Base-by-base conservation (phyloP, 768 basidiomycete species). In the Termitomyces sp. region DNA sequence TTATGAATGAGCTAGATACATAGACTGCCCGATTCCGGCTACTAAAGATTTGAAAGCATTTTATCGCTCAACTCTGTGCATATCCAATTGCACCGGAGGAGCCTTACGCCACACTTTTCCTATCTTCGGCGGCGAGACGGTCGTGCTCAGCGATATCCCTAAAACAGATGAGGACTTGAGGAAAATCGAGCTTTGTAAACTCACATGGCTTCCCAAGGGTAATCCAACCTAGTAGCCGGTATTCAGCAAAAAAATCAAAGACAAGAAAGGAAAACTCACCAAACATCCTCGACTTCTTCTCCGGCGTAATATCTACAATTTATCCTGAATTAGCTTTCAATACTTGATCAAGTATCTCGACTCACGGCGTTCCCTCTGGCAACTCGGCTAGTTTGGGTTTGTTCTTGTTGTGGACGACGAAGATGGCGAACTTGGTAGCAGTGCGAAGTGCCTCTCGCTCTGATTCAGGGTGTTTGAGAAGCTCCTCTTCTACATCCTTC, bases 381-480 rank as follows among this genome's bases (percentile, higher is more conserved):
- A 99, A 74, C 45, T 83, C 73, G 27, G 85, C 95, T 36, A 86
- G 69, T 76, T 99, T 99, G 33, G 79, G 76, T 75, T 98, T 98
- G 60, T 86, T 78, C 76, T 98, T 98, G 78, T 95, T 93, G 74
- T 95, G 91, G 26, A 95, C 92, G 47, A 98, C 96, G 67, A 98
- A 99, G 62, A 98, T 78, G 1, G 84, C 95, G 59, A 99, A 93
- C 69, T 89, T 79, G 27, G 96, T 95, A 4, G 79, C 76, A 8
- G 73, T 70, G 59, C 83, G 81, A 20, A 86, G 74, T 1, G 81
- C 82, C n/a, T 88, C 84, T 51, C 88, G 87, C 63, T 95, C 87
- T 18, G 81, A 72, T 70, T 91, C 89, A 4, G 90, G 87, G 56
- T 85, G 80, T 12, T 71, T 69, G 30, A 82, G 72, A 14, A 91